These are phyloP conservation scores for Trifolium dubium DNA, from an alignment of 306 rosid species.

Conservation along the genomic window DNA sequence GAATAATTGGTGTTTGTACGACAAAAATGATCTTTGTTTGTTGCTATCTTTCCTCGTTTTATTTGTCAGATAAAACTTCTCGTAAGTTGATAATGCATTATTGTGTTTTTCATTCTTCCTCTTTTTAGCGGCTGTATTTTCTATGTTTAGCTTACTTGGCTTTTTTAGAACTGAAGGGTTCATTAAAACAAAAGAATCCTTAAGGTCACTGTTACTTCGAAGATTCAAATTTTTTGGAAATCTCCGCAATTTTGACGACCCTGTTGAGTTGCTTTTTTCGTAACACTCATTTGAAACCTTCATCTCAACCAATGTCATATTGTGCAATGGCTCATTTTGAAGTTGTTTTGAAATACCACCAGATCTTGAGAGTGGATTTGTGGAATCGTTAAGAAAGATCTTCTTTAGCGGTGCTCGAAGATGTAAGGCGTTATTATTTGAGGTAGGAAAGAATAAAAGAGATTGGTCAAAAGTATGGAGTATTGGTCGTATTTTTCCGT, in stretches of 20 bases:
- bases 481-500: conserved; percentile 64
- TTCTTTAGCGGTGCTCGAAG: conserved; percentile 55
- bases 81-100: background rate
- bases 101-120: background rate
- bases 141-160: conserved; percentile 46
- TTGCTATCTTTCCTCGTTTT: background rate
- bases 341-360: background rate
- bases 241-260: background rate
- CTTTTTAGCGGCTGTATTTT: background rate
- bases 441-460: conserved; percentile 26
- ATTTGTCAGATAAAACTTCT: background rate
- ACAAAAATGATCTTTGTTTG: background rate
- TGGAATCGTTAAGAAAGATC: conserved; percentile 48
- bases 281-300: background rate
- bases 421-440: background rate
- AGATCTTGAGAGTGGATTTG: background rate
- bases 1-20: no score
- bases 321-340: no score
- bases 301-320: conserved; percentile 37
- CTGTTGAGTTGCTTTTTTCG: conserved; percentile 44
- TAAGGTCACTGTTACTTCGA: background rate
- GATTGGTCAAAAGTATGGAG: conserved; percentile 47
- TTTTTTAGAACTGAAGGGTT: background rate
- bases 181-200: background rate
- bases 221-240: background rate